Conservation (phyloP, 441 rosid species). For the Croton setiger region DNA sequence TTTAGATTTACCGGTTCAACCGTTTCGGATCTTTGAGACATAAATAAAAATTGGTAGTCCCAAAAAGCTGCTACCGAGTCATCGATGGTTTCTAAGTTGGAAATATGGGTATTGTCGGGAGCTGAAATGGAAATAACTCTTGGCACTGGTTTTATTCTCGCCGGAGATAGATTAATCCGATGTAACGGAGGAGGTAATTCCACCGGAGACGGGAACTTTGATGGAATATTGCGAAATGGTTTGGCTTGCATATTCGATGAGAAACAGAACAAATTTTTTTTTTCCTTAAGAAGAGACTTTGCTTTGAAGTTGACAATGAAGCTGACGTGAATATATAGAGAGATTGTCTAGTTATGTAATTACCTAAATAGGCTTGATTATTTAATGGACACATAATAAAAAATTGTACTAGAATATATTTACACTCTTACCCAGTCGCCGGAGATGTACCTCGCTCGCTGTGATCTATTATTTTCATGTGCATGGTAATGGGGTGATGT, state of each 20-base stretch:
- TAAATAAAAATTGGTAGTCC: constrained; percentile 80
- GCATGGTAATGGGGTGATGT: neutral
- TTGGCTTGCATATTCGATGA: constrained; percentile 36
- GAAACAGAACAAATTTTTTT: neutral
- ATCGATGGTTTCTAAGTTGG: constrained; percentile 18
- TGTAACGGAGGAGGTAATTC: constrained; percentile 30
- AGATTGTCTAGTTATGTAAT: neutral
- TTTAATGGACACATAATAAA: too few relatives aligned
- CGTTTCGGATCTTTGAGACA: constrained; percentile 77
- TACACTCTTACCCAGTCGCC: too few relatives aligned
- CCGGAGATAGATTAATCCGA: constrained; percentile 27
- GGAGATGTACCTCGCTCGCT: too few relatives aligned
- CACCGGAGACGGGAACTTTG: constrained; percentile 34
- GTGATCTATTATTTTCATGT: neutral
- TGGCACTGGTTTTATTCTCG: constrained; percentile 27
- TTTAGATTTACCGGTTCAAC: constrained; percentile 39
- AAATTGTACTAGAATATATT: too few relatives aligned
- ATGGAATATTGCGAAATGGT: constrained; percentile 25
- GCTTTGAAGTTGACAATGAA: neutral
- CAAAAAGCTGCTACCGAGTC: constrained; percentile 63
- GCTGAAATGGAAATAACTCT: constrained; percentile 48
- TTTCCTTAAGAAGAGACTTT: neutral
- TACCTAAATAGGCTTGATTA: neutral
- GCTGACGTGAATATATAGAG: neutral
- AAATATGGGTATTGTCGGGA: constrained; percentile 22